These are phyloP conservation scores for Curvularia hawaiiensis DNA, from an alignment of 2,329 filamentous ascomycete species.

Conservation along the genomic window DNA sequence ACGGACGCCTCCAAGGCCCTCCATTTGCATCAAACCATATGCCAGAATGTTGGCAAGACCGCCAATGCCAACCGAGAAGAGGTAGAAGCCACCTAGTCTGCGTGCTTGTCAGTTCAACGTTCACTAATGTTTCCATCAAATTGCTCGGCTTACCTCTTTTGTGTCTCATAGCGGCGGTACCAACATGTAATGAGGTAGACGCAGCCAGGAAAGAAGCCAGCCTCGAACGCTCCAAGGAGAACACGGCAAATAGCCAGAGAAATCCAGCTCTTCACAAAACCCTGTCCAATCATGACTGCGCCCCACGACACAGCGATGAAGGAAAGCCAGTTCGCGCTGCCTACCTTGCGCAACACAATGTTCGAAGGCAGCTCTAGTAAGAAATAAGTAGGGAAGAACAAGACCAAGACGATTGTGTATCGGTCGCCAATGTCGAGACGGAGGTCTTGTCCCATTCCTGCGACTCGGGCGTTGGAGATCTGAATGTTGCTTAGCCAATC, in stretches of 20 bases:
- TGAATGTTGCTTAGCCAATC: slow-evolving; percentile 4
- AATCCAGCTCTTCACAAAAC: slow-evolving; percentile 33
- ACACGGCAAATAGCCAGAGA: slow-evolving; percentile 28
- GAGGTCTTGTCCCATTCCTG: slow-evolving; percentile 35
- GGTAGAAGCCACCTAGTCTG: slow-evolving; percentile 31
- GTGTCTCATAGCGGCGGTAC: slow-evolving; percentile 32
- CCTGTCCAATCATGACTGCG: slow-evolving; percentile 34
- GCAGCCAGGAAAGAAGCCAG: slow-evolving; percentile 37
- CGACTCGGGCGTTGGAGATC: slow-evolving; percentile 35
- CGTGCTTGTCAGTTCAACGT: background rate
- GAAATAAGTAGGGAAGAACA: slow-evolving; percentile 38
- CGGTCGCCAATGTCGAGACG: slow-evolving; percentile 26
- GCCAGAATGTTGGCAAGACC: slow-evolving; percentile 36
- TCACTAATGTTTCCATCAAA: background rate
- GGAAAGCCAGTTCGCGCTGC: slow-evolving; percentile 35
- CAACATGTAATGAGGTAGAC: slow-evolving; percentile 39
- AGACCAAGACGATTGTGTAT: slow-evolving; percentile 32
- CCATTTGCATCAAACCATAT: slow-evolving; percentile 38
- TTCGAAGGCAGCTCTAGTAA: slow-evolving; percentile 32
- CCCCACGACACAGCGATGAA: slow-evolving; percentile 35
- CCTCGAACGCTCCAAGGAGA: slow-evolving; percentile 32
- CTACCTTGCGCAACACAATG: slow-evolving; percentile 32
- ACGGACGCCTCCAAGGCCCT: slow-evolving; percentile 26
- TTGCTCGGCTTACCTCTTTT: slow-evolving; percentile 24
- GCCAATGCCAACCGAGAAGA: slow-evolving; percentile 34